phyloP scores from a whole-genome alignment of 2,329 filamentous ascomycete species.

The Sporothrix luriei region DNA sequence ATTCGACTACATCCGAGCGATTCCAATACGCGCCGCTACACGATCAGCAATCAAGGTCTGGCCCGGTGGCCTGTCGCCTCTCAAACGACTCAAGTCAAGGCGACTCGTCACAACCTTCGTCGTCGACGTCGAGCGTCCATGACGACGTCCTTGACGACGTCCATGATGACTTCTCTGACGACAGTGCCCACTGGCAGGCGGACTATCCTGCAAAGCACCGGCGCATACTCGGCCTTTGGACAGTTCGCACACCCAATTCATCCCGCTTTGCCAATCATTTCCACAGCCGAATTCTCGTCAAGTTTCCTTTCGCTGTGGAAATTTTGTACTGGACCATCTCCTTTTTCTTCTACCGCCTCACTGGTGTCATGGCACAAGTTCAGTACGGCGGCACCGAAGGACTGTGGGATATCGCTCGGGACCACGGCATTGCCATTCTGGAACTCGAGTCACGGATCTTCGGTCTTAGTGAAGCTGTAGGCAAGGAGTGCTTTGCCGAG shows the following conservation, averaged over 20 bases:
- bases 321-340: constrained; percentile 75
- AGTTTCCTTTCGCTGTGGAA: constrained; percentile 69
- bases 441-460: constrained; percentile 45
- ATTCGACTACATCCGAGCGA: neutral
- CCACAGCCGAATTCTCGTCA: constrained; percentile 62
- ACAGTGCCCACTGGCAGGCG: neutral
- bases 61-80: neutral
- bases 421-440: constrained; percentile 49
- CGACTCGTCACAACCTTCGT: too few species aligned
- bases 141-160: too few species aligned
- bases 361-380: constrained; percentile 53
- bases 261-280: constrained; percentile 59
- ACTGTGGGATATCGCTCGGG: constrained; percentile 51
- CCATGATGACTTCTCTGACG: too few species aligned
- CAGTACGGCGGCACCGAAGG: constrained; percentile 54
- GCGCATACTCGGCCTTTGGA: constrained; percentile 40
- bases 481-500: constrained; percentile 47
- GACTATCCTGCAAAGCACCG: constrained; percentile 25
- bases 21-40: neutral
- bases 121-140: neutral
- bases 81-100: neutral
- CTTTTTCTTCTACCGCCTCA: constrained; percentile 64
- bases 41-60: neutral
- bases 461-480: constrained; percentile 35
- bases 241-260: constrained; percentile 55